These are phyloP conservation scores for Nothophaeocryptopus gaeumannii DNA, from an alignment of 2,329 filamentous ascomycete genomes.

Conservation along the genomic window DNA sequence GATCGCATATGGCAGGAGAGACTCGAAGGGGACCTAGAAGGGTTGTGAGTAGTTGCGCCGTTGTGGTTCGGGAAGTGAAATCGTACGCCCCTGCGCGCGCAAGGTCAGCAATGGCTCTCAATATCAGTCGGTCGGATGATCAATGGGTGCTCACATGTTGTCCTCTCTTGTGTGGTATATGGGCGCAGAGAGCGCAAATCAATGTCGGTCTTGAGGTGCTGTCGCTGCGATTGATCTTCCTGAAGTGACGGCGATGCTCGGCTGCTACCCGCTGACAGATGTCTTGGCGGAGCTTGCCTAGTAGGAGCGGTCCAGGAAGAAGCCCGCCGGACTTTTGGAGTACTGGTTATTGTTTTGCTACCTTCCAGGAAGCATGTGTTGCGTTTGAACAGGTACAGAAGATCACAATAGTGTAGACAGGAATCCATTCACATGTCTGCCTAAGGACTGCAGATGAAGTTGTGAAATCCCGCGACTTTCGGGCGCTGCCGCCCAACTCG, in stretches of 20 bases:
- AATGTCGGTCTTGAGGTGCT: neutral
- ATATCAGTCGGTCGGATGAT: neutral
- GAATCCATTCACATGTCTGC: too few relatives aligned
- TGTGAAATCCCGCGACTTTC: constrained; percentile 7
- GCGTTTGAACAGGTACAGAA: too few relatives aligned
- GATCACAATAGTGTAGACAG: too few relatives aligned
- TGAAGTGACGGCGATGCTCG: constrained; percentile 8
- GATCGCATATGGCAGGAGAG: constrained; percentile 62
- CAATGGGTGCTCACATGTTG: constrained; percentile 2
- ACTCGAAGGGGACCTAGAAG: constrained; percentile 65
- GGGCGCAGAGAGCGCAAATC: neutral
- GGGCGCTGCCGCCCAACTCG: neutral
- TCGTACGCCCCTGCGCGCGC: neutral
- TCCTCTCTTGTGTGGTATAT: neutral
- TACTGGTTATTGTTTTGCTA: too few relatives aligned
- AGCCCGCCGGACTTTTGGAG: too few relatives aligned
- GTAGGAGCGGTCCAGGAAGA: too few relatives aligned
- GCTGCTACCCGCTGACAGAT: constrained; percentile 1
- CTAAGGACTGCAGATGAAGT: too few relatives aligned
- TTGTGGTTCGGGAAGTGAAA: neutral
- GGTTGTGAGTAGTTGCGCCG: constrained; percentile 3
- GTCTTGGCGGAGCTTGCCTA: neutral
- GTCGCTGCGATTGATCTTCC: neutral
- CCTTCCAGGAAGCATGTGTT: too few relatives aligned
- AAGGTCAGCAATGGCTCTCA: neutral